Conservation (phyloP, 2,329 filamentous ascomycete genomes). For the Didymosphaeria variabile region DNA sequence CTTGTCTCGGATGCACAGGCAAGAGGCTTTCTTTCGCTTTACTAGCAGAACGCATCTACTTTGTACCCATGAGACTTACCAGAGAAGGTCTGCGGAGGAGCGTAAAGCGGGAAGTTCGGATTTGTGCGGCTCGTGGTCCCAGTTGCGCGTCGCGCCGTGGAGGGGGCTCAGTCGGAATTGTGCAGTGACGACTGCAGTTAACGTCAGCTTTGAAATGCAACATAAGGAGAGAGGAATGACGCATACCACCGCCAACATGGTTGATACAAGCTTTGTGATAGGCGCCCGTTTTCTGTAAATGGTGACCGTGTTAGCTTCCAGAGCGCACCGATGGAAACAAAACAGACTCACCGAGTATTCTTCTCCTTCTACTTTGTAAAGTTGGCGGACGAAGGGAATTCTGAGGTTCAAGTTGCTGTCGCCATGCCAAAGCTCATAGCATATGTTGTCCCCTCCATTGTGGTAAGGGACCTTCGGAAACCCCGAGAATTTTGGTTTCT, state of each 20-base stretch:
- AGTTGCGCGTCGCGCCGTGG: slow-evolving; percentile 1
- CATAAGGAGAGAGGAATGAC: not conserved
- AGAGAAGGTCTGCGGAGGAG: slow-evolving; percentile 29
- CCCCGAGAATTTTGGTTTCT: slow-evolving; percentile 10
- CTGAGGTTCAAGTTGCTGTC: slow-evolving; percentile 19
- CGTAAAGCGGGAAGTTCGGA: slow-evolving; percentile 26
- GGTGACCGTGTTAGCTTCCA: not conserved
- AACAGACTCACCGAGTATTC: slow-evolving; percentile 21
- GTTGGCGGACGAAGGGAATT: slow-evolving; percentile 26
- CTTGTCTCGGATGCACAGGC: no score
- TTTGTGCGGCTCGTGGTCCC: slow-evolving; percentile 1
- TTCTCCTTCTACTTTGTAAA: slow-evolving; percentile 22
- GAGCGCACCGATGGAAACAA: not conserved
- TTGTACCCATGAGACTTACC: not conserved
- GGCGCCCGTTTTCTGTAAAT: slow-evolving; percentile 26
- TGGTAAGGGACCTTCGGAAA: not conserved
- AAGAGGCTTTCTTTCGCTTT: no score
- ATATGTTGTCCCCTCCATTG: slow-evolving; percentile 27
- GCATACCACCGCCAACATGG: slow-evolving; percentile 3
- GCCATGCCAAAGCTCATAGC: slow-evolving; percentile 29
- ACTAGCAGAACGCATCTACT: no score
- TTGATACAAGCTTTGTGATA: slow-evolving; percentile 21
- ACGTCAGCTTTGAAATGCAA: not conserved
- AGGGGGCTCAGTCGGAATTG: slow-evolving; percentile 9
- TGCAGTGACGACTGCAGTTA: slow-evolving; percentile 12